Evolutionary conservation across 2,329 filamentous ascomycete genomes (phyloP), one percentile per base, ranked within the genome.

Genomic region (Penicillium sp.): DNA sequence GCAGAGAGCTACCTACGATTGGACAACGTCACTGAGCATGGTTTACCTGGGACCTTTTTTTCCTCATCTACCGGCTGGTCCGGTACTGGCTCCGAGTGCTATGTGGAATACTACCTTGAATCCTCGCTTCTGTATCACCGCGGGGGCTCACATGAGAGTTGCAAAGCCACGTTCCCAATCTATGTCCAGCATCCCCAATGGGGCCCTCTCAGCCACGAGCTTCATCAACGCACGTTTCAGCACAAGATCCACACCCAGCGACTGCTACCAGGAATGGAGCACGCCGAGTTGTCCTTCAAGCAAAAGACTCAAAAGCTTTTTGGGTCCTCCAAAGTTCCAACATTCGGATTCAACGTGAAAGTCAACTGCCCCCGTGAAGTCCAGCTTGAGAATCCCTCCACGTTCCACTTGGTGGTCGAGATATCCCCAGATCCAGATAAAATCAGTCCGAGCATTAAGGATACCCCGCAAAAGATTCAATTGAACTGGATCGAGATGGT

Each of bases 51-150:
- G 2, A 58, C 60, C 0, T 64, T 64, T 21, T 52, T 20, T 33
- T 54, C 52, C 8, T 35, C 5, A 24, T 23, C 23, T 21, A 33
- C 23, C 1, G 48, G 53, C 30, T 46, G 20, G 30, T 45, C 42
- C 24, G n/a, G n/a, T 52, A 16, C 7, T n/a, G 43, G 16, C 3
- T 60, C 57, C n/a, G 62, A 70, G 20, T 58, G 60, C 3, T 70
- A 63, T 9, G 69, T 73, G n/a, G 71, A 77, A 46, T 77, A 76
- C 43, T 66, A 63, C 11, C 57, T 77, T 1, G 56, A 70, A 30
- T 71, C 72, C 0, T 58, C 60, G 1, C 35, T 75, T 2, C 51
- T n/a, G 4, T 61, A 60, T 40, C 59, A 52, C 30, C 1, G 23
- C 11, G 1, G 45, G 8, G 3, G 53, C 40, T 47, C 35, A 4